Conservation (phyloP, 768 basidiomycete species). For the Mycena filopes region DNA sequence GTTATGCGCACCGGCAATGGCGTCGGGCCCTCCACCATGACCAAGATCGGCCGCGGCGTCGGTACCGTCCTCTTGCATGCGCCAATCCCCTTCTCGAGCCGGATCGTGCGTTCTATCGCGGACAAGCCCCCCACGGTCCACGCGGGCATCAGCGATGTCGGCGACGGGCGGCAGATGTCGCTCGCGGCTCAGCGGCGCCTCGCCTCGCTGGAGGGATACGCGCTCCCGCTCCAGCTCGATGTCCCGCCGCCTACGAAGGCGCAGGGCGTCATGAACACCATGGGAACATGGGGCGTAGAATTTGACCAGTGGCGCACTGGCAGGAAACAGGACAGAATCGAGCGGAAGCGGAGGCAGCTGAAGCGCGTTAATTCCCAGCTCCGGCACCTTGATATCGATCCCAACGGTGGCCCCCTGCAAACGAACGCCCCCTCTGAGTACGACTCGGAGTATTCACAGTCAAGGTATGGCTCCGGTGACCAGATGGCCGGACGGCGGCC, state of each 20-base stretch:
- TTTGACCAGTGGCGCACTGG: constrained; percentile 23
- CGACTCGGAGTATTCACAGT: no score
- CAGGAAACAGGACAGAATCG: no score
- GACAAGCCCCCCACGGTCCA: constrained; percentile 18
- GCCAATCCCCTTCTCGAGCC: constrained; percentile 18
- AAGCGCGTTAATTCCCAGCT: constrained; percentile 10
- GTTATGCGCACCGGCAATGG: constrained; percentile 12
- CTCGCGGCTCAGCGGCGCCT: no score
- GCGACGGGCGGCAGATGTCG: no score
- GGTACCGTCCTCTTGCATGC: constrained; percentile 15
- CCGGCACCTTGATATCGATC: no score
- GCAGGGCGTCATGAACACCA: constrained; percentile 32
- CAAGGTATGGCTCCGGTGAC: no score
- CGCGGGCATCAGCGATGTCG: constrained; percentile 14
- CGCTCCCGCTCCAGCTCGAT: constrained; percentile 13
- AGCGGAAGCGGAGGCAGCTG: constrained; percentile 26
- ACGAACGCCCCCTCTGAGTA: no score
- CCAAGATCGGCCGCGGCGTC: constrained; percentile 31
- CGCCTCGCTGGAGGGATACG: no score
- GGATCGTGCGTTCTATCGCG: constrained; percentile 30
- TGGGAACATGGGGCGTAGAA: constrained; percentile 30
- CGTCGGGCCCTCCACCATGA: constrained; percentile 10
- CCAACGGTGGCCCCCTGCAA: no score
- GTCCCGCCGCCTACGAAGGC: constrained; percentile 36
- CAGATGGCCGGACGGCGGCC: no score